A percentile compares a stretch with the other conserved stretches of the same genome.
phyloP scores from a whole-genome alignment of 179 eudicot species.

The Drosera spatulata region DNA sequence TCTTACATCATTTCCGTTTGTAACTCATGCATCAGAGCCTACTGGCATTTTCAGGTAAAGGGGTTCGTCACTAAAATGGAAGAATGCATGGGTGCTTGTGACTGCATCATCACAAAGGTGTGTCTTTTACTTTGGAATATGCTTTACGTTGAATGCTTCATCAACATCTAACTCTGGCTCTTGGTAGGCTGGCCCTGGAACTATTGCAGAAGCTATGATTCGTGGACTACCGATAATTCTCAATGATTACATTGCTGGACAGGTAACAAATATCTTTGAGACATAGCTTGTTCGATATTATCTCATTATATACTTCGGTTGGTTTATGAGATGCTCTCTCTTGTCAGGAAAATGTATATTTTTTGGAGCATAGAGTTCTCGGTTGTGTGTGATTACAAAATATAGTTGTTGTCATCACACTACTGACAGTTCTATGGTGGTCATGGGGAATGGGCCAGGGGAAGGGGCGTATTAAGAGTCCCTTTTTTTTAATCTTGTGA shows the following conservation, averaged over 20 bases:
- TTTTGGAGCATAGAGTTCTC: background rate
- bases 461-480: too few relatives aligned
- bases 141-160: background rate
- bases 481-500: too few relatives aligned
- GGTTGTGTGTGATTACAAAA: too few relatives aligned
- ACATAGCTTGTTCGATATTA: too few relatives aligned
- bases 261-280: slow-evolving; percentile 34
- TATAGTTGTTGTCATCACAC: too few relatives aligned
- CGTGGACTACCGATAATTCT: slow-evolving; percentile 93
- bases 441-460: too few relatives aligned
- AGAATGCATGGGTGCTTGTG: slow-evolving; percentile 95
- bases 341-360: background rate
- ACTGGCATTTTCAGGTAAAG: slow-evolving; percentile 50
- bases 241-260: slow-evolving; percentile 92
- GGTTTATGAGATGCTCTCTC: too few relatives aligned
- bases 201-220: slow-evolving; percentile 98
- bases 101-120: slow-evolving; percentile 97
- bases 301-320: too few relatives aligned
- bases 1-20: background rate
- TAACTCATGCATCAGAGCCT: background rate
- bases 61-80: slow-evolving; percentile 92
- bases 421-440: too few relatives aligned
- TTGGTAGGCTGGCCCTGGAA: slow-evolving; percentile 95
- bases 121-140: background rate
- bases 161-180: background rate